phyloP scores from a whole-genome alignment of 495 filamentous ascomycete genomes.

The Beverwykella pulmonaria region DNA sequence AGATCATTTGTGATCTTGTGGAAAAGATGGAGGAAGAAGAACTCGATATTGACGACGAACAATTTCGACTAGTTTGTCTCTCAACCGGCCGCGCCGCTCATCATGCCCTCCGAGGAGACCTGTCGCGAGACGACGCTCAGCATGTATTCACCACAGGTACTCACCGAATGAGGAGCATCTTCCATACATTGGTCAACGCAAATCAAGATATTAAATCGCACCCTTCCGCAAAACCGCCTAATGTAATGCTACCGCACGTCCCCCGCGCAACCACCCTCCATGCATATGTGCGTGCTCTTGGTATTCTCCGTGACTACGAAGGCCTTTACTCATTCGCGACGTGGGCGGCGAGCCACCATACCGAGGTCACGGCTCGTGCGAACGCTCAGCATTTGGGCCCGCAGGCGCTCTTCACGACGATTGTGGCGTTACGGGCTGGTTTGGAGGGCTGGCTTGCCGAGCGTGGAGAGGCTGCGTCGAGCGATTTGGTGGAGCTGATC shows the following conservation, averaged over 20 bases:
- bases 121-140: neutral
- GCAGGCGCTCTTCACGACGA: constrained; percentile 51
- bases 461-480: constrained; percentile 25
- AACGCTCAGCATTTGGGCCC: constrained; percentile 46
- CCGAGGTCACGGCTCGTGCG: constrained; percentile 23
- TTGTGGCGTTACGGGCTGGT: constrained; percentile 58
- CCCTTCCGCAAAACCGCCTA: neutral
- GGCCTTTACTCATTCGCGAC: constrained; percentile 38
- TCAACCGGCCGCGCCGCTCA: neutral
- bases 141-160: constrained; percentile 6
- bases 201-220: neutral
- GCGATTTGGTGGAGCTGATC: constrained; percentile 39
- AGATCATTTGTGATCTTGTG: constrained; percentile 11
- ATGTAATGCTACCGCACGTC: constrained; percentile 8
- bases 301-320: constrained; percentile 39
- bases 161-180: constrained; percentile 12
- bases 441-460: constrained; percentile 50
- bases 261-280: constrained; percentile 41
- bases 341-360: constrained; percentile 39
- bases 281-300: constrained; percentile 45
- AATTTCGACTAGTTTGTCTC: constrained; percentile 33
- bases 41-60: constrained; percentile 38
- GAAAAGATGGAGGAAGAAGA: constrained; percentile 13
- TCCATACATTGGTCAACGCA: constrained; percentile 20
- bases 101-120: neutral